Percentiles rank a stretch among this genome's conserved stretches.
phyloP scores from a whole-genome alignment of 352 stramenopile genomes.

The Globisporangium paroecandrum region DNA sequence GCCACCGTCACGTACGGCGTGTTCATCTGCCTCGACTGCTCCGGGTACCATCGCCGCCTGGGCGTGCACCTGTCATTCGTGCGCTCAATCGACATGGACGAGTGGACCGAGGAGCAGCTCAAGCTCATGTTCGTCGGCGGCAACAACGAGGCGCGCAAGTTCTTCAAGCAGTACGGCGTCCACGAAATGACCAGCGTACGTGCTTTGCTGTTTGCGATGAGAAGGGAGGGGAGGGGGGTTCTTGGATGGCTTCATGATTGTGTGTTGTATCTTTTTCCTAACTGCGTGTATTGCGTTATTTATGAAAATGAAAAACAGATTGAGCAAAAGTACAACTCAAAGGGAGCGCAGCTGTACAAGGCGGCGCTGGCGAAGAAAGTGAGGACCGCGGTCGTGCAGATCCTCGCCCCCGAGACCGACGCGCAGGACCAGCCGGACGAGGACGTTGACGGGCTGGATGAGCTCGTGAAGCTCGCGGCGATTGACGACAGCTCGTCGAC shows the following conservation, averaged over 20 bases:
- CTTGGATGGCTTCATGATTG: neutral
- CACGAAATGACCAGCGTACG: conserved; percentile 85
- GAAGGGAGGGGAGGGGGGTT: neutral
- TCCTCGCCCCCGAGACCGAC: conserved; percentile 31
- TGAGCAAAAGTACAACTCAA: conserved; percentile 90
- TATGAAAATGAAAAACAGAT: conserved; percentile 45
- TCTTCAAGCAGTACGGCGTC: conserved; percentile 91
- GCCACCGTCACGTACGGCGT: conserved; percentile 94
- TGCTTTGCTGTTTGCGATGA: neutral
- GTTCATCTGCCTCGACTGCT: conserved; percentile 96
- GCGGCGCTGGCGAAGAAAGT: conserved; percentile 80
- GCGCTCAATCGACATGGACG: conserved; percentile 94
- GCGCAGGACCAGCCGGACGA: conserved; percentile 41
- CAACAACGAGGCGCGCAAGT: conserved; percentile 91
- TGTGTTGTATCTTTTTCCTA: neutral
- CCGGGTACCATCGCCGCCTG: conserved; percentile 90
- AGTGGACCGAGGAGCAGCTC: conserved; percentile 94
- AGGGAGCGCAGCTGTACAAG: conserved; percentile 88
- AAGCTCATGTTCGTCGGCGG: conserved; percentile 91
- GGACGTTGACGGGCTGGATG: conserved; percentile 71
- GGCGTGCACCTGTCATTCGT: conserved; percentile 95
- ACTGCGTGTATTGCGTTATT: neutral
- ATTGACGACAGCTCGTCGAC: conserved; percentile 29
- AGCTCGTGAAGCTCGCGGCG: conserved; percentile 69
- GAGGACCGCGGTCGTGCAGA: conserved; percentile 61